Evolutionary conservation across 1,284 basidiomycete genomes (phyloP), one percentile per base, ranked within the genome.

Genomic region (Ustilago hordei): DNA sequence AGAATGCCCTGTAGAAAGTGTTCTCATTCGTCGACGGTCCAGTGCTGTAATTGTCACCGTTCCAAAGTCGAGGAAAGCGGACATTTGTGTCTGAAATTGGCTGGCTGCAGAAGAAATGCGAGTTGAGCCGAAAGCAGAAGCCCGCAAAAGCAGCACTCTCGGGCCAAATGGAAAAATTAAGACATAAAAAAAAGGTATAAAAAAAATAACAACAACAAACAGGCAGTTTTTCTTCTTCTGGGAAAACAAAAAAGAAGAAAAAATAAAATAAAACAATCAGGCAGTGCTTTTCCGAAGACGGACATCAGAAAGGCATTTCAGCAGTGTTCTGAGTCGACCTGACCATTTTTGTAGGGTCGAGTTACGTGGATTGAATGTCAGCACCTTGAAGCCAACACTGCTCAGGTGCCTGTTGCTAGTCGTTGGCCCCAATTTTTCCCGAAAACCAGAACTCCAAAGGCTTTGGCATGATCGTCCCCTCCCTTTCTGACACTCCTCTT

Each of bases 221-320:
- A 48, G 59, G 59, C 59, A 53, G 59, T 43, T 53, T 60, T 53
- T 35, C 59, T 43, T 47, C 59, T 41, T 41, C 17, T 41, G 13
- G 0, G 5, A 2, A 41, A 41, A 41, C 13, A 41, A 15, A 41
- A 15, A 41, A 41, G 4, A 17, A 50, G 28, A 32, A 52, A 15
- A 52, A 23, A 23, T 8, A 50, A 50, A 2, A 15, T 17, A 15
- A 15, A 34, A 4, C 50, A 6, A 50, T 60, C 45, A 38, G 59
- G 59, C 59, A 53, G 59, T 35, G n/a, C 32, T 35, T 38, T 52
- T 19, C 35, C 34, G 34, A 12, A 23, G 15, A 19, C 19, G 13
- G 17, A n/a, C 38, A 17, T 17, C 11, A 39, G 15, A 31, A 12
- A 32, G 11, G 48, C 48, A 11, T n/a, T 50, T 3, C 5, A 50